phyloP scores from a whole-genome alignment of 2,329 filamentous ascomycete genomes.

The Ilyonectria destructans region DNA sequence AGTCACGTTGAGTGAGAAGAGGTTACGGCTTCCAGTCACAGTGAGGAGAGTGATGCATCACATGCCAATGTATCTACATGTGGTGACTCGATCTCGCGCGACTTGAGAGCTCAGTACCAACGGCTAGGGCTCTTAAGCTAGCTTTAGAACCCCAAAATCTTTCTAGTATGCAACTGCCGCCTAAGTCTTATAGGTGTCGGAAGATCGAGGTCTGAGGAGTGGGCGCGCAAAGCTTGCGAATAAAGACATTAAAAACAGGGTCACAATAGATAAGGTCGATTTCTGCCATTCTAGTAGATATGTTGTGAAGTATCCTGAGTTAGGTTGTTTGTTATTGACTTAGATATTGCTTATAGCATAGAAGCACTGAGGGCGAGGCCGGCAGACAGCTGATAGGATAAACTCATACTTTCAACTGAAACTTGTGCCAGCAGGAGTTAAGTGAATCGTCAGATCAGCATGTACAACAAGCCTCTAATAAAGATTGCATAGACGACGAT shows the following conservation, averaged over 20 bases:
- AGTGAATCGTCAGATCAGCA: not conserved
- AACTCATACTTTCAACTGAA: not conserved
- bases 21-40: no score
- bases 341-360: not conserved
- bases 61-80: slow-evolving; percentile 72
- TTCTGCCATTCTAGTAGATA: not conserved
- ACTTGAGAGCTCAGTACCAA: slow-evolving; percentile 67
- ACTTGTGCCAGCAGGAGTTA: not conserved
- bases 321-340: not conserved
- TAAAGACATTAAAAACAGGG: not conserved
- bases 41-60: not conserved
- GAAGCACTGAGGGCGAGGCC: no score
- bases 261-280: not conserved
- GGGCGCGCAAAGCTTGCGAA: not conserved
- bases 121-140: slow-evolving; percentile 58
- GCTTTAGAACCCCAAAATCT: slow-evolving; percentile 57
- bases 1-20: no score
- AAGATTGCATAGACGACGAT: not conserved
- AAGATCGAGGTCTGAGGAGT: not conserved
- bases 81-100: slow-evolving; percentile 71
- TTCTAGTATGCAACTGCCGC: not conserved
- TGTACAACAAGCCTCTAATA: not conserved
- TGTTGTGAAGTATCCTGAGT: not conserved
- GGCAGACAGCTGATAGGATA: no score
- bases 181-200: not conserved